These are phyloP conservation scores for Straminergon stramineum DNA, from an alignment of 225 moss, liverwort and hornwort species.

Conservation along the genomic window DNA sequence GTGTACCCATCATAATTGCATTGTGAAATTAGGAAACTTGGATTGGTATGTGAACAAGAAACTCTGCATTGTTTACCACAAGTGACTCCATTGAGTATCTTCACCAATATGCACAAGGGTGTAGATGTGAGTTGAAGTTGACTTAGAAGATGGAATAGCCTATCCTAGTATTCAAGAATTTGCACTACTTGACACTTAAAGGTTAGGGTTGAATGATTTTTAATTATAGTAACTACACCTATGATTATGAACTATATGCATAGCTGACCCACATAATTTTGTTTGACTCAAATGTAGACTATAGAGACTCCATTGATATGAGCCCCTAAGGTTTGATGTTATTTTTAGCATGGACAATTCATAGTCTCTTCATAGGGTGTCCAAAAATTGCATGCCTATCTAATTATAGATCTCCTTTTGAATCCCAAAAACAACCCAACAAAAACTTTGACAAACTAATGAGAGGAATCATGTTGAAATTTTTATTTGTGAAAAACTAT, in stretches of 20 bases:
- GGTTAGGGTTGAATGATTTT: background rate
- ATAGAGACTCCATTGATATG: background rate
- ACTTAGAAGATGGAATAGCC: rapidly evolving
- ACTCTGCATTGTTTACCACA: background rate
- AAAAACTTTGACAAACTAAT: background rate
- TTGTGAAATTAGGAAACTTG: rapidly evolving
- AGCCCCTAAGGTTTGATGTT: background rate
- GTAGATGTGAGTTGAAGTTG: background rate
- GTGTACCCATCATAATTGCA: background rate
- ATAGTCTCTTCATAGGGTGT: background rate
- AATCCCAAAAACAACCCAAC: rapidly evolving
- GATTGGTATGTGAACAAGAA: background rate
- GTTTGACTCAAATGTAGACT: background rate
- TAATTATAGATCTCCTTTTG: background rate
- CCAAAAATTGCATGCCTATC: background rate
- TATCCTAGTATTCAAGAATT: background rate
- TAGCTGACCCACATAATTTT: rapidly evolving
- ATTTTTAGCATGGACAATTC: background rate
- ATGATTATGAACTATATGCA: background rate
- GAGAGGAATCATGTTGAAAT: background rate
- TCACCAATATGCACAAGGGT: background rate
- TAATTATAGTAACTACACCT: background rate
- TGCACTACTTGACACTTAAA: background rate
- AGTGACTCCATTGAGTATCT: background rate
- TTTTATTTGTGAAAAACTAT: background rate